Base-by-base conservation (phyloP, 345 rosid genomes). In the Kernera saxatilis region DNA sequence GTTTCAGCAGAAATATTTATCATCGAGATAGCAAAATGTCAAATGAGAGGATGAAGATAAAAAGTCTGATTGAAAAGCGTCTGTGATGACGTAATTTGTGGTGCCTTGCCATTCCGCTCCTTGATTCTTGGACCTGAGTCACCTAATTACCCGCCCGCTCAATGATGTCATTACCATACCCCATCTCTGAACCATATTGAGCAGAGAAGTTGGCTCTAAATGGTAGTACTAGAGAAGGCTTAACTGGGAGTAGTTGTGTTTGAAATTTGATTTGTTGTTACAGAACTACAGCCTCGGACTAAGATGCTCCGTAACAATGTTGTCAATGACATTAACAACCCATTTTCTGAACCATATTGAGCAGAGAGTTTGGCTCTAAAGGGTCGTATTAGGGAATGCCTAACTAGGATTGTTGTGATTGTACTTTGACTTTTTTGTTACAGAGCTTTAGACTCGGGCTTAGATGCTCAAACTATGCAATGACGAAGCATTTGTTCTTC, bases 211-310 rank as follows among this genome's bases (percentile, higher is more conserved):
- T 22, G 46, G 5, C 10, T 30, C 26, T 22, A 32, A 18, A 0
- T 3, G 23, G 21, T 54, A 54, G 17, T 11, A 19, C n/a, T 25
- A 10, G 32, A 10, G 15, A 44, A 21, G 44, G 63, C 35, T 57
- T 57, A 27, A 3, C 6, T 5, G 5, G 57, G 50, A 72, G 0
- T 64, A 6, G 21, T 37, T 46, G 25, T 65, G 8, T 49, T n/a
- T 67, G 46, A 27, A 58, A 40, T 67, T 27, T 73, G 41, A 57
- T 57, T 21, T 67, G 3, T 50, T 57, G 39, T 67, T 58, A 56
- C 12, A 1, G 8, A 66, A 37, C 48, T 48, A 11, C 7, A 49
- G 5, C 43, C 53, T 35, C 3, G 32, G 51, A 58, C 9, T 58
- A 40, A 40, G 48, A 35, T 75, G 63, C 50, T 29, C 59, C 26